Base-by-base conservation (phyloP, 495 filamentous ascomycete species). In the Daldinia childiae region DNA sequence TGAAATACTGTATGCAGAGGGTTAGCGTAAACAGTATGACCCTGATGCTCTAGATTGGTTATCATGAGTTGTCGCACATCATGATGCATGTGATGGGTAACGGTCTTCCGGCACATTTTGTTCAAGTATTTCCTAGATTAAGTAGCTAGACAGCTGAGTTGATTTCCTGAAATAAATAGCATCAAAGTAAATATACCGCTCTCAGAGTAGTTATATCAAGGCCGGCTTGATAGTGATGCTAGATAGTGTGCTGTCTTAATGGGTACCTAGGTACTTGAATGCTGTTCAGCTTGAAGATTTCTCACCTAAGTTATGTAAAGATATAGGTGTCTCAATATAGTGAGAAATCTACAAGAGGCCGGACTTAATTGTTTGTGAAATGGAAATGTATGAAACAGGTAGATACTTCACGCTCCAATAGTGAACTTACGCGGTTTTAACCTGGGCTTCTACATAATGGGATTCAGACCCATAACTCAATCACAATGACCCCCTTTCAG, bases 51-150 rank as follows among this genome's bases (percentile, higher is more conserved):
- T 0, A 66, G 30, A 26, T 69, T 52, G 0, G 65, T 36, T 30
- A 77, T 64, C 68, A 76, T 77, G 3, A 68, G 71, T 1, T 29
- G 27, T 0, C 70, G 70, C 19, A 77, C 71, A 19, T 76, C 73
- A 66, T 77, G 76, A 57, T 77, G 76, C 76, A 77, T 77, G 6
- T 39, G 12, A 19, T 77, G 76, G 8, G 45, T 72, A 4, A 70
- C 24, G 1, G 54, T 67, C 14, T 39, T 61, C 17, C 58, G 39
- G 48, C 73, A 77, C 76, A 77, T 76, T 30, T 57, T 57, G 0
- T 57, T 57, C 19, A 14, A 52, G 24, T 26, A 15, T 6, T 14
- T 29, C 4, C 48, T 1, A 30, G 15, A 30, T 24, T 12, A 34
- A 2, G 0, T 11, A 36, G 1, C 9, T 34, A 11, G 4, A 36